A percentile compares a stretch with the other conserved stretches of the same genome.
Conservation (phyloP, 169 alveolate genomes). For the Plasmodium ovale region DNA sequence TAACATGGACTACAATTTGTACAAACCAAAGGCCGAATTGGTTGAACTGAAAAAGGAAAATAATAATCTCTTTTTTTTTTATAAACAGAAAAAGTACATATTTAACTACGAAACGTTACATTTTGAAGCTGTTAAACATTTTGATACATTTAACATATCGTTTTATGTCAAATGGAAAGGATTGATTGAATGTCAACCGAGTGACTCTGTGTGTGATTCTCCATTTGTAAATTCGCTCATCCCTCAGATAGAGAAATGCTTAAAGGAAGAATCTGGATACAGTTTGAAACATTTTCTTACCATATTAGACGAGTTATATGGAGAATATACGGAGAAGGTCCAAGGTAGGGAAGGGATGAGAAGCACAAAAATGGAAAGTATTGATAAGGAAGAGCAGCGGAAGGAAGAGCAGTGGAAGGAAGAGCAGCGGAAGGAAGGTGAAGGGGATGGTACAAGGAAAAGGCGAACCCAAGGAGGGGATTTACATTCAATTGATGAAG, state of each 20-base stretch:
- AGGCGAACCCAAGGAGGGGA: background rate
- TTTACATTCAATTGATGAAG: no score
- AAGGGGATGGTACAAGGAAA: background rate
- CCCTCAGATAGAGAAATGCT: background rate
- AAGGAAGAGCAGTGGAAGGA: background rate
- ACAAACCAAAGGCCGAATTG: conserved; percentile 60
- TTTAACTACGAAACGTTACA: conserved; percentile 60
- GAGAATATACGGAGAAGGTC: no score
- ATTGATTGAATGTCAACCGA: conserved; percentile 34
- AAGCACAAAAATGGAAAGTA: background rate
- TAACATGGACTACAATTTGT: conserved; percentile 54
- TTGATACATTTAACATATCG: conserved; percentile 76
- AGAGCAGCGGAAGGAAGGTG: background rate
- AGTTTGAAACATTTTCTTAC: background rate
- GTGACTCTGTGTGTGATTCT: no score
- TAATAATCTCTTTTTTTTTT: conserved; percentile 73
- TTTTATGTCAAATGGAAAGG: conserved; percentile 80
- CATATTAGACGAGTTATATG: conserved; percentile 34
- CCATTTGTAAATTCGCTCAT: no score
- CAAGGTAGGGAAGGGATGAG: background rate
- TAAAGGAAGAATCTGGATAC: background rate
- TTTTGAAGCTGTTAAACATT: conserved; percentile 83
- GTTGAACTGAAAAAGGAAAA: conserved; percentile 72
- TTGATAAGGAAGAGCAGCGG: background rate
- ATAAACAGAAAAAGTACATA: conserved; percentile 81